Percentiles rank a stretch among this genome's conserved stretches.
Evolutionary conservation across 306 rosid genomes (phyloP).

Genomic region (Casuarina cunninghamiana): DNA sequence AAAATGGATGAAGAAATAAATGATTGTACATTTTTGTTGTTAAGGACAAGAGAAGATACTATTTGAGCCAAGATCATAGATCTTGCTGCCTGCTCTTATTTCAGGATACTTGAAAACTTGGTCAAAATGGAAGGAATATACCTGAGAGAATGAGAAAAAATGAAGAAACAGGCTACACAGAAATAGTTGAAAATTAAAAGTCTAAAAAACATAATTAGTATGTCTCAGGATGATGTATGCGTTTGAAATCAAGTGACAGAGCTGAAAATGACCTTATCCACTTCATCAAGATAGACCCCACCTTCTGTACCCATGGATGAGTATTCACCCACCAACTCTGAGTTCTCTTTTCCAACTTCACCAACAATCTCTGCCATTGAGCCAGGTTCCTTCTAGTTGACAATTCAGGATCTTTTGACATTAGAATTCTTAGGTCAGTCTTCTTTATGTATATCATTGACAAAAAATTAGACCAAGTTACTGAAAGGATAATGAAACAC

Average conservation of each 20-base stretch:
- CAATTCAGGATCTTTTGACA: no score
- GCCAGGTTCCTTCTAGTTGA: no score
- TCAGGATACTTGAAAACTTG: constrained; percentile 7
- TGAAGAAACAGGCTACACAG: no score
- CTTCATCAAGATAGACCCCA: no score
- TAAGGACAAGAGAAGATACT: constrained; percentile 19
- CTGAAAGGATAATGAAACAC: no score
- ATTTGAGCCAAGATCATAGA: constrained; percentile 2
- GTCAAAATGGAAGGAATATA: background rate
- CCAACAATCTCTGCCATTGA: no score
- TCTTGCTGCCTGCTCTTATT: background rate
- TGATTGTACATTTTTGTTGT: constrained; percentile 4
- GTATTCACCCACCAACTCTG: no score
- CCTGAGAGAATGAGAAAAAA: background rate
- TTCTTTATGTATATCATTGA: no score
- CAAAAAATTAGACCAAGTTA: no score
- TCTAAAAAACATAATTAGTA: constrained; percentile 65
- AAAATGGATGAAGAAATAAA: background rate
- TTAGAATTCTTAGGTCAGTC: no score
- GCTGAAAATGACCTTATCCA: background rate
- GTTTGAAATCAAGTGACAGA: constrained; percentile 85
- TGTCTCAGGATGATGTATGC: constrained; percentile 95
- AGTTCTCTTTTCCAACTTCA: no score
- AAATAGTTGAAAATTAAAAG: constrained; percentile 20
- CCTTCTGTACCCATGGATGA: no score